Base-by-base conservation (phyloP, 2,329 filamentous ascomycete species). In the Orbilia brochopaga region DNA sequence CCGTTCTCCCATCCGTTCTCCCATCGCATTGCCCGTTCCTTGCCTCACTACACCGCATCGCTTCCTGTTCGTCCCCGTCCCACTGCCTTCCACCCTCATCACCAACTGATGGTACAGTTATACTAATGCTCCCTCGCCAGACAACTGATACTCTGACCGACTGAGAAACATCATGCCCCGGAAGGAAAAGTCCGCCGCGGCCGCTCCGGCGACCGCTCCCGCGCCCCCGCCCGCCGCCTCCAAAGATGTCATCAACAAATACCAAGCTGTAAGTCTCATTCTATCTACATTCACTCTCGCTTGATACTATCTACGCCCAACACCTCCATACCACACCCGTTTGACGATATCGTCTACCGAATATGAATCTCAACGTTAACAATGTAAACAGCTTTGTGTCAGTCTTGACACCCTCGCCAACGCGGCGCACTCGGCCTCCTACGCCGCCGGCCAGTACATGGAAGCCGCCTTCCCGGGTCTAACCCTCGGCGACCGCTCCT, bases 361-460 rank as follows among this genome's bases (percentile, higher is more conserved):
- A 13, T 17, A 27, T 50, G 17, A 46, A 21, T 23, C 4, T 2
- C 48, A 52, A 52, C 23, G 15, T 15, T 51, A 4, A 23, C 15
- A 17, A 23, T 21, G 23, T 52, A 15, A 6, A 17, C 55, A 70
- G 66, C 42, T 70, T 7, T 60, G 59, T 23, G 35, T 70, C 46
- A 70, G 66, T 48, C 54, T 70, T 50, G 66, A 63, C 40, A 64
- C 59, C 13, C 46, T 64, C 27, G 66, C 66, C 24, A 70, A 70
- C 59, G 66, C 66, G 24, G 66, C 66, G 17, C 59, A 60, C 6
- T 32, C 40, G 10, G 66, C 59, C 13, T 63, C 66, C 27, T 70
- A 70, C 48, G 66, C 66, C 50, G 66, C 66, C 17, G 46, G 55
- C 37, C 66, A 70, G 60, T 70, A 64, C 59, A 64, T 64, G 59